Evolutionary conservation across 495 filamentous ascomycete species (phyloP).

Genomic region (Aspergillus nanangensis): DNA sequence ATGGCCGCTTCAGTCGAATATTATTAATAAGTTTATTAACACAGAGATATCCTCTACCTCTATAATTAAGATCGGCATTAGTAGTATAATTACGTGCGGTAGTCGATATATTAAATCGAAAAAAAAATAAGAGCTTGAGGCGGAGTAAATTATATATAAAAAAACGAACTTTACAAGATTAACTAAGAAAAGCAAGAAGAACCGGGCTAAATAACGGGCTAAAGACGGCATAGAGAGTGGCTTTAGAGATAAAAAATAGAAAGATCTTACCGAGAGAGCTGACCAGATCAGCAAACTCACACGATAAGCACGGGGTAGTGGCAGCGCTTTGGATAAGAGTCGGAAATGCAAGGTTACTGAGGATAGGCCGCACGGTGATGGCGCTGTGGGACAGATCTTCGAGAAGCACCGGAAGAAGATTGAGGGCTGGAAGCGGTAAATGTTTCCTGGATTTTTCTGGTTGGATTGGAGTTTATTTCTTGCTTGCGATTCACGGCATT

Average conservation of each 20-base stretch:
- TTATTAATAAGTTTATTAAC: neutral
- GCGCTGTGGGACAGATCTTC: neutral
- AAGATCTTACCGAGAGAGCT: neutral
- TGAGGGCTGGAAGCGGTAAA: neutral
- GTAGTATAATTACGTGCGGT: neutral
- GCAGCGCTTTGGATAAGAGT: neutral
- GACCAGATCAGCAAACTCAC: neutral
- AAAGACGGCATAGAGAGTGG: neutral
- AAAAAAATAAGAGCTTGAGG: neutral
- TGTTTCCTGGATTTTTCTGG: too few relatives aligned
- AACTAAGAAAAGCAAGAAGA: neutral
- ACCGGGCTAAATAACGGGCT: neutral
- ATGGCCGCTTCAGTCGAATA: neutral
- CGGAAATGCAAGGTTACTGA: neutral
- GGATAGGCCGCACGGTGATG: neutral
- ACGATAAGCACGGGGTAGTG: neutral
- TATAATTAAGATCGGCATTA: neutral
- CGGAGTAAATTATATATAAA: neutral
- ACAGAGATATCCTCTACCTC: neutral
- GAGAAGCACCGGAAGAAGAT: conserved; percentile 5
- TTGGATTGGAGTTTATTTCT: too few relatives aligned
- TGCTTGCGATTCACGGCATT: too few relatives aligned
- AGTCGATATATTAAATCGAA: neutral
- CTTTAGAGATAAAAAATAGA: neutral
- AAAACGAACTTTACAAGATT: neutral